Conservation (phyloP, 2,329 filamentous ascomycete genomes). For the Orbilia brochopaga region DNA sequence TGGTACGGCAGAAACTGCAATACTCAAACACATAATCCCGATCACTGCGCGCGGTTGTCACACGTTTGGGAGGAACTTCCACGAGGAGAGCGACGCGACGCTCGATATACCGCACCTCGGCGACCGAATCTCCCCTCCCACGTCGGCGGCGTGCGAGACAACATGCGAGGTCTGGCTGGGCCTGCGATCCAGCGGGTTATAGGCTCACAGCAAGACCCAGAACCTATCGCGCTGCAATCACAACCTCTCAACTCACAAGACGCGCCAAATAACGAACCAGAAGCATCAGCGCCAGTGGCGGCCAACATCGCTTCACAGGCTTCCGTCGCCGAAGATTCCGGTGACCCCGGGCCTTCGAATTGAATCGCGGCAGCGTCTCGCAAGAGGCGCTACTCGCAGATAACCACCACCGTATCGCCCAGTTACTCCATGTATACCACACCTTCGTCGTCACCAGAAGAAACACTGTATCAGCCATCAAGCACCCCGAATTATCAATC, state of each 20-base stretch:
- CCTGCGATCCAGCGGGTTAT: too few species aligned
- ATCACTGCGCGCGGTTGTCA: conserved; percentile 42
- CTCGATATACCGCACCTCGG: neutral
- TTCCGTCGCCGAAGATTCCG: conserved; percentile 5
- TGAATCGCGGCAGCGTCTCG: conserved; percentile 48
- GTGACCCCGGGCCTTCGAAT: conserved; percentile 37
- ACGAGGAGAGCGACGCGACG: conserved; percentile 20
- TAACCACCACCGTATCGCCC: conserved; percentile 35
- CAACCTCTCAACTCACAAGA: neutral
- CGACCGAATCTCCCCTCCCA: conserved; percentile 10
- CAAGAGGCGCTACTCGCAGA: conserved; percentile 49
- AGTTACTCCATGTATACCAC: conserved; percentile 24
- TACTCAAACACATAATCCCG: conserved; percentile 40
- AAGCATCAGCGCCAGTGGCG: neutral
- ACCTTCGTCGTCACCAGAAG: conserved; percentile 39
- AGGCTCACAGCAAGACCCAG: neutral
- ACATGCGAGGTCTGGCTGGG: too few species aligned
- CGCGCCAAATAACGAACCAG: neutral
- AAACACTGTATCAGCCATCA: conserved; percentile 4
- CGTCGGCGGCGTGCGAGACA: conserved; percentile 28
- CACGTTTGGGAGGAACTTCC: conserved; percentile 38
- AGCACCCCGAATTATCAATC: conserved; percentile 6
- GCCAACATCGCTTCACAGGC: conserved; percentile 12
- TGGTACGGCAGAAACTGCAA: conserved; percentile 48
- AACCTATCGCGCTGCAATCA: neutral